Percentiles rank a stretch among this genome's conserved stretches.
Evolutionary conservation across 208 protist species (phyloP).

Genomic region (Trypanosoma avium): DNA sequence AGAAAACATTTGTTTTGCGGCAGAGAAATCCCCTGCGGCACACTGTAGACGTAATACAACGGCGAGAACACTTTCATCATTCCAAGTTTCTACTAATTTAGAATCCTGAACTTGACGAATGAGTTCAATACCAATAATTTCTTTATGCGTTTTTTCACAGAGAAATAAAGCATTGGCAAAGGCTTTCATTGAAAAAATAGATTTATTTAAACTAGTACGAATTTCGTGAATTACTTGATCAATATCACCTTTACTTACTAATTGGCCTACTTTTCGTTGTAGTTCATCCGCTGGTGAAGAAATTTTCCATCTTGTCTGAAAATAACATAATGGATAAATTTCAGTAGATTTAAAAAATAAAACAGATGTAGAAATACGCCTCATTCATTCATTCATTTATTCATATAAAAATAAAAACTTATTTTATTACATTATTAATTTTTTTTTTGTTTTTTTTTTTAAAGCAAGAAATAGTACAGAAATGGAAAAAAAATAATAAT

Average conservation of each 20-base stretch:
- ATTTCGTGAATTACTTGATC: conserved; percentile 11
- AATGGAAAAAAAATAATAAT: no score
- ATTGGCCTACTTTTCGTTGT: conserved; percentile 20
- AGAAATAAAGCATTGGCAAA: conserved; percentile 56
- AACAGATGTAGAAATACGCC: conserved; percentile 2
- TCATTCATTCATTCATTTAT: conserved; percentile 8
- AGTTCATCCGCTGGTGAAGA: conserved; percentile 23
- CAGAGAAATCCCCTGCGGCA: conserved; percentile 35
- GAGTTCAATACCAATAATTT: conserved; percentile 38
- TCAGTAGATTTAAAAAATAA: neutral
- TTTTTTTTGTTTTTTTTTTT: neutral
- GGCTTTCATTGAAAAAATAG: conserved; percentile 32
- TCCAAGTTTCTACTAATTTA: conserved; percentile 27
- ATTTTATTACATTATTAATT: neutral
- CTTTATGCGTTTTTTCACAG: conserved; percentile 35
- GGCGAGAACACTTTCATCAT: conserved; percentile 61
- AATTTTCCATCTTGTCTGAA: conserved; percentile 5
- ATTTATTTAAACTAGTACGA: neutral
- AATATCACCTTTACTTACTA: conserved; percentile 20
- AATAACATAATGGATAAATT: neutral
- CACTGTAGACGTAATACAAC: conserved; percentile 70
- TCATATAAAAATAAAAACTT: no score
- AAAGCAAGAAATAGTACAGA: no score
- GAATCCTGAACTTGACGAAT: conserved; percentile 38
- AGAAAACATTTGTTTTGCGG: conserved; percentile 51